Conservation (phyloP, 1,284 basidiomycete species). For the Volvariella surrecta region DNA sequence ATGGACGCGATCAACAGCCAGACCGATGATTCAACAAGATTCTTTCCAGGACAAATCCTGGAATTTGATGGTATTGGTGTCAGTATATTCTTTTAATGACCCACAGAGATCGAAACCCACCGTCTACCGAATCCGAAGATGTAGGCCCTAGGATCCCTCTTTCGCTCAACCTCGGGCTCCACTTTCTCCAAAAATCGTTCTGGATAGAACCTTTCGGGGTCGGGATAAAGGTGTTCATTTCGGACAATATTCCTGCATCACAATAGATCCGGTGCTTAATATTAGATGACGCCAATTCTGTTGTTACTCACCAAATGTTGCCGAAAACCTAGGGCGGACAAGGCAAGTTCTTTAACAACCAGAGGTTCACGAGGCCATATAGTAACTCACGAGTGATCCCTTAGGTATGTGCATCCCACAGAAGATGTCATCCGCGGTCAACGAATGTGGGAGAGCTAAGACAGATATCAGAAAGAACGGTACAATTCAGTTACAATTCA, state of each 20-base stretch:
- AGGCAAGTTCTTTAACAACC: constrained; percentile 1
- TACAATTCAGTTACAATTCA: background rate
- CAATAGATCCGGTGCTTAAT: constrained; percentile 5
- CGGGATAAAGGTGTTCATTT: constrained; percentile 36
- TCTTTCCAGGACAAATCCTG: constrained; percentile 39
- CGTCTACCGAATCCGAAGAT: constrained; percentile 52
- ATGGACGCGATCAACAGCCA: constrained; percentile 43
- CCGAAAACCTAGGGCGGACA: constrained; percentile 23
- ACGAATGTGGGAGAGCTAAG: constrained; percentile 19
- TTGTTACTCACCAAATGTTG: constrained; percentile 37
- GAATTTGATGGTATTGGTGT: constrained; percentile 1
- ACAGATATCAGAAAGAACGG: background rate
- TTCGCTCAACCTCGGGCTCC: constrained; percentile 23
- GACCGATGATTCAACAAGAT: constrained; percentile 44
- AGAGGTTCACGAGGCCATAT: background rate
- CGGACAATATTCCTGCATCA: constrained; percentile 34
- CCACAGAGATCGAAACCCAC: constrained; percentile 15
- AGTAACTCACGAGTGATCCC: constrained; percentile 17
- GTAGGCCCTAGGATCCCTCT: constrained; percentile 35
- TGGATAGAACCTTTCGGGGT: constrained; percentile 38
- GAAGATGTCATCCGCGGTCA: constrained; percentile 24
- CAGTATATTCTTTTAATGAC: background rate
- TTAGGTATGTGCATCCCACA: constrained; percentile 24
- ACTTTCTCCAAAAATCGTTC: constrained; percentile 35
- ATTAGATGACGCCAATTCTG: background rate